Percentiles rank a stretch among this genome's conserved stretches.
These are phyloP conservation scores for Trypanosoma platydactyli DNA, from an alignment of 208 protist species.

Conservation along the genomic window DNA sequence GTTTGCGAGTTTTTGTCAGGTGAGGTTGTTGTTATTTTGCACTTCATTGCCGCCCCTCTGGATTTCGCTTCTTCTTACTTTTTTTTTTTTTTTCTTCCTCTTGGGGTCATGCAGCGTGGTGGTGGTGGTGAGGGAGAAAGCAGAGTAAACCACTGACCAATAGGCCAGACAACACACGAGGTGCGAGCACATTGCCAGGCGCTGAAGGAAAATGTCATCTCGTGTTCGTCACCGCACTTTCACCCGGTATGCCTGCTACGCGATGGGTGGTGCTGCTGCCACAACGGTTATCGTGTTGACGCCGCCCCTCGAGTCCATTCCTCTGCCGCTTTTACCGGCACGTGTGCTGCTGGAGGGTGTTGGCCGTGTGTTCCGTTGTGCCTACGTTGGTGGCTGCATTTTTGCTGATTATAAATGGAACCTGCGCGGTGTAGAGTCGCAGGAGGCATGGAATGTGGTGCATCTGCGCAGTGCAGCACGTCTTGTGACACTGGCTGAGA, in stretches of 20 bases:
- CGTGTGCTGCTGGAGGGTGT: conserved; percentile 81
- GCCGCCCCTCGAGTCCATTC: conserved; percentile 73
- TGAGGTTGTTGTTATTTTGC: too few species aligned
- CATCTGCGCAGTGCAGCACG: conserved; percentile 75
- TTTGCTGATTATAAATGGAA: conserved; percentile 74
- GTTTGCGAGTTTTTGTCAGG: too few species aligned
- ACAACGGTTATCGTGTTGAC: conserved; percentile 41
- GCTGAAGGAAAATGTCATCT: conserved; percentile 11
- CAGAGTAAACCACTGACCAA: neutral
- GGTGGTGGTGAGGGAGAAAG: conserved; percentile 3
- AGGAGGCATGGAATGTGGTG: conserved; percentile 73
- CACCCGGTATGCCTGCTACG: conserved; percentile 24
- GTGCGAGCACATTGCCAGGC: neutral
- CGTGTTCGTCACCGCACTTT: conserved; percentile 26
- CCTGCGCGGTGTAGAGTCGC: conserved; percentile 34
- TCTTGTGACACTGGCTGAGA: conserved; percentile 75
- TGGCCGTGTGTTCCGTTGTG: conserved; percentile 78
- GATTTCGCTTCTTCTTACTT: neutral
- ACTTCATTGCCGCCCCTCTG: too few species aligned
- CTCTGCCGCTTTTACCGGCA: conserved; percentile 52
- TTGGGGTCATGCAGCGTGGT: neutral
- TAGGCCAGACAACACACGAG: too few species aligned
- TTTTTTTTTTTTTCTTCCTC: conserved; percentile 16
- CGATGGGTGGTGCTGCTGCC: conserved; percentile 25
- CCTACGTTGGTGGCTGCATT: conserved; percentile 55